phyloP scores from a whole-genome alignment of 176 grass and related monocot genomes.

The Ensete glaucum region DNA sequence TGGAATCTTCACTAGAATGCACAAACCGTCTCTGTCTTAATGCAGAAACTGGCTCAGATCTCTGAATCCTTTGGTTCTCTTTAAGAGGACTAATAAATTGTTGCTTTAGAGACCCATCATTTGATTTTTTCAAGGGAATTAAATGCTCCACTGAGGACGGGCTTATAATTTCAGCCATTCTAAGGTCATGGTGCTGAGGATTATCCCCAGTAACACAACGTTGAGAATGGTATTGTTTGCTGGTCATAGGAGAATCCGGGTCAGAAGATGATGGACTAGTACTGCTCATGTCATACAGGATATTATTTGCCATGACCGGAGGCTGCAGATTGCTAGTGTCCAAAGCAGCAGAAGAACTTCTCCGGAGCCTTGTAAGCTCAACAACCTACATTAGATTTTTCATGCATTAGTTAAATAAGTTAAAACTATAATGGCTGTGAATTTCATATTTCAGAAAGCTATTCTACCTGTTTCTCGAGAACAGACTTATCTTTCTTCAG shows the following conservation, averaged over 20 bases:
- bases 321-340: conserved; percentile 24
- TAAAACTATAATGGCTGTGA: background rate
- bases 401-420: conserved; percentile 10
- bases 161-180: background rate
- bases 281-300: conserved; percentile 76
- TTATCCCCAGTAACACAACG: conserved; percentile 14
- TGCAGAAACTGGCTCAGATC: conserved; percentile 27
- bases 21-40: conserved; percentile 31
- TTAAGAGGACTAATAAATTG: conserved; percentile 13
- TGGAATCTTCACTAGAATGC: conserved; percentile 47
- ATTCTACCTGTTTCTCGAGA: conserved; percentile 60
- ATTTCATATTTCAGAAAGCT: background rate
- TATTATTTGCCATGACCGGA: conserved; percentile 75
- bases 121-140: background rate
- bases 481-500: conserved; percentile 68
- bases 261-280: conserved; percentile 75
- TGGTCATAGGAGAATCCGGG: conserved; percentile 49
- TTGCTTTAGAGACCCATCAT: background rate
- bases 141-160: background rate
- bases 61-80: conserved; percentile 34
- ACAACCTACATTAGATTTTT: conserved; percentile 42
- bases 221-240: conserved; percentile 22
- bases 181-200: background rate
- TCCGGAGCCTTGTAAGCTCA: conserved; percentile 64
- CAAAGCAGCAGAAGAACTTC: conserved; percentile 32